Evolutionary conservation across 2,329 filamentous ascomycete species (phyloP).

Genomic region (Sordariomycetes sp.): DNA sequence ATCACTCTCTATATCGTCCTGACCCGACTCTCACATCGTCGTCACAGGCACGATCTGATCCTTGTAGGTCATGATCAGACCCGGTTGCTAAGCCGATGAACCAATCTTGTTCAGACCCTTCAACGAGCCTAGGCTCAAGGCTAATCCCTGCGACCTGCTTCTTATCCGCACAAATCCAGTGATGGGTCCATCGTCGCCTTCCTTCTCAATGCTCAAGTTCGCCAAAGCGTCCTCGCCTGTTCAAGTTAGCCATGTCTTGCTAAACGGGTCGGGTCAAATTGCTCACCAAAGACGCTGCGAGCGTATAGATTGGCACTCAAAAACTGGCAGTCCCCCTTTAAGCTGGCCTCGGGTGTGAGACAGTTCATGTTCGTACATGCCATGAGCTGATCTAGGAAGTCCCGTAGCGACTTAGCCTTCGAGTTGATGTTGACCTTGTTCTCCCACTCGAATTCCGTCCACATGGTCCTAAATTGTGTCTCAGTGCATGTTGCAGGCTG

Average conservation of each 20-base stretch:
- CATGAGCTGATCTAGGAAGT: slow-evolving; percentile 93
- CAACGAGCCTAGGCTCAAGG: slow-evolving; percentile 83
- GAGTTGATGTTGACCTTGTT: slow-evolving; percentile 99
- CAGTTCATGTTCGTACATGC: slow-evolving; percentile 98
- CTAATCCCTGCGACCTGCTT: slow-evolving; percentile 91
- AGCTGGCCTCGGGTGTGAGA: slow-evolving; percentile 86
- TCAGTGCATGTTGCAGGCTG: slow-evolving; percentile 94
- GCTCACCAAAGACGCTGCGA: slow-evolving; percentile 96
- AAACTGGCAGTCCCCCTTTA: slow-evolving; percentile 98
- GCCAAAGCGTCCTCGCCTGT: slow-evolving; percentile 94
- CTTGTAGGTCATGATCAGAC: not conserved
- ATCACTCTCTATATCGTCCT: too few relatives aligned
- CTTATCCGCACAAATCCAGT: slow-evolving; percentile 97
- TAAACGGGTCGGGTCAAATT: too few relatives aligned
- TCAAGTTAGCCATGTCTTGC: too few relatives aligned
- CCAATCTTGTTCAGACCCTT: slow-evolving; percentile 87
- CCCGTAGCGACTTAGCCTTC: slow-evolving; percentile 82
- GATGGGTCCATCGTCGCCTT: slow-evolving; percentile 88
- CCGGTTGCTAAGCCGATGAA: slow-evolving; percentile 12
- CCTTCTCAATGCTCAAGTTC: slow-evolving; percentile 96
- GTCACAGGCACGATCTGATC: too few relatives aligned
- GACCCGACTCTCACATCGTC: too few relatives aligned
- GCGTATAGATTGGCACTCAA: slow-evolving; percentile 95
- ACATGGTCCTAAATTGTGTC: slow-evolving; percentile 99
- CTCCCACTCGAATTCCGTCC: slow-evolving; percentile 99